phyloP scores from a whole-genome alignment of 805 yeast genomes.

The Cyberlindnera veronae region DNA sequence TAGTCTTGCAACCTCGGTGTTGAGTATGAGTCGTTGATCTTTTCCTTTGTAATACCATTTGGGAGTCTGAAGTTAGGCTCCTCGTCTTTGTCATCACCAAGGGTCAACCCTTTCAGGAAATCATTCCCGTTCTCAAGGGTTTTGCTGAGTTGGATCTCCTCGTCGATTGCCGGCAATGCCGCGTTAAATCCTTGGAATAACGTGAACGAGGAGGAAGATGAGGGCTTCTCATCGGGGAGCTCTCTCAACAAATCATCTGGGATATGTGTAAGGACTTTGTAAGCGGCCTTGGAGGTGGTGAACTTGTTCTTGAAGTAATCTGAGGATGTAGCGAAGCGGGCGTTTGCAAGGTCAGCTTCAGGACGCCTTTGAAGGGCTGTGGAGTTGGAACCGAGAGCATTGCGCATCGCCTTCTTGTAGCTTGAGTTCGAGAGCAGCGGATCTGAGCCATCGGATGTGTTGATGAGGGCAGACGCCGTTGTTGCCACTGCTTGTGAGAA shows the following conservation, averaged over 20 bases:
- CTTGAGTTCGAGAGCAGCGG: conserved; percentile 36
- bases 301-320: conserved; percentile 37
- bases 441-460: conserved; percentile 24
- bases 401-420: conserved; percentile 46
- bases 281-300: conserved; percentile 37
- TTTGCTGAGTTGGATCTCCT: conserved; percentile 32
- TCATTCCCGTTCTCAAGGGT: conserved; percentile 23
- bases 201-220: conserved; percentile 43
- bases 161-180: conserved; percentile 47
- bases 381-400: conserved; percentile 35
- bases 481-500: conserved; percentile 49
- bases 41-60: conserved; percentile 38
- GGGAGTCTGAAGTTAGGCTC: conserved; percentile 32
- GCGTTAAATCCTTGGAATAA: conserved; percentile 71
- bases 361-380: conserved; percentile 30
- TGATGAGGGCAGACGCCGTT: conserved; percentile 51
- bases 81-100: conserved; percentile 16
- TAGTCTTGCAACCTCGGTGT: conserved; percentile 35
- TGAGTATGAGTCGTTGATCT: conserved; percentile 41
- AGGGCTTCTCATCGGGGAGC: conserved; percentile 39
- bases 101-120: conserved; percentile 17
- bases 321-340: conserved; percentile 31
- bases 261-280: conserved; percentile 48
- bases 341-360: conserved; percentile 29
- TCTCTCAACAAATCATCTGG: conserved; percentile 59